A percentile compares a stretch with the other conserved stretches of the same genome.
Conservation (phyloP, 2,329 filamentous ascomycete species). For the Taxawa tesnikishii region DNA sequence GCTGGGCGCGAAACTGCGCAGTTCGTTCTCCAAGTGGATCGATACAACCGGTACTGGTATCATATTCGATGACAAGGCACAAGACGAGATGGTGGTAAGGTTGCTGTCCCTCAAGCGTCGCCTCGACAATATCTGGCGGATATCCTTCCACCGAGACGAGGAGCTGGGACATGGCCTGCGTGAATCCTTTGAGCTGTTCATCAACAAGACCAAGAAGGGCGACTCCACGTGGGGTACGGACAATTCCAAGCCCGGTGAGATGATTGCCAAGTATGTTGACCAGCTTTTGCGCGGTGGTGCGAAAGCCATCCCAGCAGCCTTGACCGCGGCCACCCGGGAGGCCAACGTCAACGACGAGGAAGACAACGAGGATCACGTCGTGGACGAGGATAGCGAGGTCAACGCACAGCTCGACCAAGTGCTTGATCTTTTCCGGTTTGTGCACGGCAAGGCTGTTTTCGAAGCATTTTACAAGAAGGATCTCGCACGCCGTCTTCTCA, state of each 20-base stretch:
- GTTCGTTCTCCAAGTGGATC: slow-evolving; percentile 71
- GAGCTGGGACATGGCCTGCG: slow-evolving; percentile 65
- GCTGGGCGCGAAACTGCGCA: slow-evolving; percentile 57
- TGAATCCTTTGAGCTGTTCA: slow-evolving; percentile 78
- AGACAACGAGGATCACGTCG: slow-evolving; percentile 46
- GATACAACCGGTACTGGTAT: slow-evolving; percentile 61
- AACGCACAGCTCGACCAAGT: slow-evolving; percentile 87
- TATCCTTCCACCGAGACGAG: slow-evolving; percentile 68
- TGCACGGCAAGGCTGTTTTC: slow-evolving; percentile 94
- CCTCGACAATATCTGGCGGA: slow-evolving; percentile 63
- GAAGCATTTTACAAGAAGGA: slow-evolving; percentile 99
- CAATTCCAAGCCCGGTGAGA: slow-evolving; percentile 90
- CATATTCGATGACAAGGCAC: slow-evolving; percentile 65
- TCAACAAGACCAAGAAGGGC: slow-evolving; percentile 73
- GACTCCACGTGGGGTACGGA: slow-evolving; percentile 63
- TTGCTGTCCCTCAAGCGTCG: slow-evolving; percentile 70
- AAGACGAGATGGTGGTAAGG: slow-evolving; percentile 75
- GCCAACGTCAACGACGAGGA: slow-evolving; percentile 49
- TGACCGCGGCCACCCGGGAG: slow-evolving; percentile 43
- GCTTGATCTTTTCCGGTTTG: slow-evolving; percentile 88
- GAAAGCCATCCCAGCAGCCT: slow-evolving; percentile 63
- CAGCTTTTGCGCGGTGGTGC: slow-evolving; percentile 75
- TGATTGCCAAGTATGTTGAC: slow-evolving; percentile 97
- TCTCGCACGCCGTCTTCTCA: slow-evolving; percentile 74
- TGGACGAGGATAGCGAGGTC: slow-evolving; percentile 84